phyloP scores from a whole-genome alignment of 2,329 filamentous ascomycete species.

The Apiospora kogelbergensis region DNA sequence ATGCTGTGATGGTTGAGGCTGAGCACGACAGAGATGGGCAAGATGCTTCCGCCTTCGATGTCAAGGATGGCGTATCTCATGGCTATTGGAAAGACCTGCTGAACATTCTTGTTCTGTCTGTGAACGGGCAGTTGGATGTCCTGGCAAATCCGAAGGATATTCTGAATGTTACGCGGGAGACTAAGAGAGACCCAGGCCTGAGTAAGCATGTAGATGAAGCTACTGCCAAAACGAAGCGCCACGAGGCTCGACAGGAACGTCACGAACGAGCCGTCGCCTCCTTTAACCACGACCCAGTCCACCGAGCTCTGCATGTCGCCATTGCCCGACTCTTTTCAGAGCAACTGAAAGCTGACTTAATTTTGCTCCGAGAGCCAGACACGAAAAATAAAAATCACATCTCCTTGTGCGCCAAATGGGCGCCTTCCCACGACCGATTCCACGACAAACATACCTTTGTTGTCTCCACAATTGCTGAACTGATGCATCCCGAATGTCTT shows the following conservation, averaged over 20 bases:
- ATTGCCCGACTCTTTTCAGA: constrained; percentile 57
- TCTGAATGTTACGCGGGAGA: constrained; percentile 37
- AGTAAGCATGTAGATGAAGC: constrained; percentile 18
- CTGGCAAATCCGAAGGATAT: constrained; percentile 39
- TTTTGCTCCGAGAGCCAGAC: constrained; percentile 38
- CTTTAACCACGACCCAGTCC: constrained; percentile 44
- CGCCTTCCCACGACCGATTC: constrained; percentile 52
- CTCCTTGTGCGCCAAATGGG: constrained; percentile 62
- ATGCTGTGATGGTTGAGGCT: constrained; percentile 36
- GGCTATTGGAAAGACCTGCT: constrained; percentile 64
- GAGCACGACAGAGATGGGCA: constrained; percentile 33
- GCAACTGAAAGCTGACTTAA: constrained; percentile 50
- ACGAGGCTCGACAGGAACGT: constrained; percentile 35
- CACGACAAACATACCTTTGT: constrained; percentile 61
- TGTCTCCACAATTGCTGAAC: constrained; percentile 56
- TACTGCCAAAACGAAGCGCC: constrained; percentile 21
- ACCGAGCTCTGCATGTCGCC: constrained; percentile 51
- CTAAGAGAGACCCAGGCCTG: constrained; percentile 20
- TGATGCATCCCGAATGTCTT: constrained; percentile 44
- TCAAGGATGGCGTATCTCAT: constrained; percentile 50
- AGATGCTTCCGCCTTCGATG: constrained; percentile 39
- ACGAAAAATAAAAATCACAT: constrained; percentile 42
- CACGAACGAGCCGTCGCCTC: constrained; percentile 41
- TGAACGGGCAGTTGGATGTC: constrained; percentile 45
- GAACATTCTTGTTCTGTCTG: constrained; percentile 54